Percentiles rank a stretch among this genome's conserved stretches.
Conservation (phyloP, 2,329 filamentous ascomycete species). For the Penicillium psychrosexuale region DNA sequence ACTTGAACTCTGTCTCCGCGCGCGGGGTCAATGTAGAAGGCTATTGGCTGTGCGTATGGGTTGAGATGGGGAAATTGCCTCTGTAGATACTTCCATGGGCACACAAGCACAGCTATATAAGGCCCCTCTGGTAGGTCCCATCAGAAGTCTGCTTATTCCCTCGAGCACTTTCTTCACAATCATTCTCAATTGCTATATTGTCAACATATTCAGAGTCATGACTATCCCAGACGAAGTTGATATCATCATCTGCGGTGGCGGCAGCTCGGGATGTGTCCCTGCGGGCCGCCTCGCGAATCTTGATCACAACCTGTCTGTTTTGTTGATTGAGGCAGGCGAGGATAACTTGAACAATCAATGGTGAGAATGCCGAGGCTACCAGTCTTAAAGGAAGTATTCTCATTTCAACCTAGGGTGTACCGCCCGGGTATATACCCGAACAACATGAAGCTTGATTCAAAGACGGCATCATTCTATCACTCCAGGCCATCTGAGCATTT, state of each 20-base stretch:
- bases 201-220: slow-evolving; percentile 38
- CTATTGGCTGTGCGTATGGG: neutral
- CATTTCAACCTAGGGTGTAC: slow-evolving; percentile 56
- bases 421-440: slow-evolving; percentile 72
- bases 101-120: slow-evolving; percentile 1
- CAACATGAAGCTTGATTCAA: slow-evolving; percentile 77
- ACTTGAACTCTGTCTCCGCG: slow-evolving; percentile 5
- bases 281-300: slow-evolving; percentile 63
- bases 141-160: neutral
- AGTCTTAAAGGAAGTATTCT: neutral
- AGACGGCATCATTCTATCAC: slow-evolving; percentile 78
- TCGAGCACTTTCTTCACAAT: neutral
- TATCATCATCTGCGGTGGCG: slow-evolving; percentile 75
- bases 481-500: slow-evolving; percentile 71
- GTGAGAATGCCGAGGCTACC: slow-evolving; percentile 23
- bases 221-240: slow-evolving; percentile 74
- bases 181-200: neutral
- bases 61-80: neutral
- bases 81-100: neutral
- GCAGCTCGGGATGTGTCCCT: slow-evolving; percentile 53
- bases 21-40: neutral
- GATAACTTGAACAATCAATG: slow-evolving; percentile 74
- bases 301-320: slow-evolving; percentile 68
- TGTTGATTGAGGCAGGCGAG: slow-evolving; percentile 69
- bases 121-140: too few species aligned